Evolutionary conservation across 352 stramenopile genomes (phyloP).

Genomic region (Phytophthora ohioensis): DNA sequence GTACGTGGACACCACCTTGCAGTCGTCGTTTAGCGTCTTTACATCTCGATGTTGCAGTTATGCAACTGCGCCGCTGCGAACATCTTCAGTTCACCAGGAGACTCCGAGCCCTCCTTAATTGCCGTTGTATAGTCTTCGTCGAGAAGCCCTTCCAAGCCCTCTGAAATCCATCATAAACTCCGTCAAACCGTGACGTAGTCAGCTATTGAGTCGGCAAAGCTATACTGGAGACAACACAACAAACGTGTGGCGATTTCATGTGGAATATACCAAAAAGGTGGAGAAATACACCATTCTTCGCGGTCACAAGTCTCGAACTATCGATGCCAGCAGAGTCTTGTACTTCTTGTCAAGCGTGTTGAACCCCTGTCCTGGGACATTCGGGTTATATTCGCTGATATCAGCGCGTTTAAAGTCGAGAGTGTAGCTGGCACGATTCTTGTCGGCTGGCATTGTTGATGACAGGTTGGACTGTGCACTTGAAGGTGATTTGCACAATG

Average conservation of each 20-base stretch:
- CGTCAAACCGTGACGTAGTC: background rate
- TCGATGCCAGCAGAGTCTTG: background rate
- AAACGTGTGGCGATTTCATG: background rate
- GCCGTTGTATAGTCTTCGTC: background rate
- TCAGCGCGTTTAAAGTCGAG: background rate
- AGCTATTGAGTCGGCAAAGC: background rate
- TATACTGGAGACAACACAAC: background rate
- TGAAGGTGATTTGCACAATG: background rate
- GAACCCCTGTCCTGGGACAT: background rate
- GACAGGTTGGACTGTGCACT: background rate
- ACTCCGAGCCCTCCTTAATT: background rate
- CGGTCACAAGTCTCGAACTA: background rate
- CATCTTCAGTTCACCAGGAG: background rate
- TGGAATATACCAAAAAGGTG: background rate
- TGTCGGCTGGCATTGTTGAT: background rate
- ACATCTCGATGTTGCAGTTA: background rate
- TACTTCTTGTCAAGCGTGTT: slow-evolving; percentile 6
- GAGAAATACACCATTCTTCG: background rate
- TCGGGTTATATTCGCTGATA: background rate
- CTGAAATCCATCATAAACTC: background rate
- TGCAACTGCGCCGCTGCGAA: background rate
- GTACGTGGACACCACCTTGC: background rate
- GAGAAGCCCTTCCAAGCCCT: background rate
- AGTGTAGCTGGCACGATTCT: background rate
- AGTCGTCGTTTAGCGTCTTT: background rate